Evolutionary conservation across 495 filamentous ascomycete species (phyloP).

Genomic region (Lophiotrema nucula): DNA sequence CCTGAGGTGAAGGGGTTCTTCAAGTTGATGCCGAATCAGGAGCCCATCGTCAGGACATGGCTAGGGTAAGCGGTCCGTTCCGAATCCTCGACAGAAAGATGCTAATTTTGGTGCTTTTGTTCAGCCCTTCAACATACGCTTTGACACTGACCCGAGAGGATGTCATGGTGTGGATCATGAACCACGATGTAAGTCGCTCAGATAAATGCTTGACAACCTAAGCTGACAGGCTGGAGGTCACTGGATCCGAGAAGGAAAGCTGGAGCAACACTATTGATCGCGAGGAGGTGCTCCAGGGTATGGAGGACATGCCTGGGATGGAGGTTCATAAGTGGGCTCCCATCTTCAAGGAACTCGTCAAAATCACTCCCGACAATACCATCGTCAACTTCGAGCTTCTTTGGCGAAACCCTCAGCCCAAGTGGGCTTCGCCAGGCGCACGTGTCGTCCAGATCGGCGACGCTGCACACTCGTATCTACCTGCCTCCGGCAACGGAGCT

Average conservation of each 20-base stretch:
- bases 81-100: too few relatives aligned
- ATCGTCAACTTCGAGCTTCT: constrained; percentile 42
- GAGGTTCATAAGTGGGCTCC: constrained; percentile 33
- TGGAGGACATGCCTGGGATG: constrained; percentile 48
- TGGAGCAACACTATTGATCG: constrained; percentile 55
- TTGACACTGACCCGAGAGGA: constrained; percentile 51
- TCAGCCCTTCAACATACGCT: constrained; percentile 51
- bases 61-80: constrained; percentile 31
- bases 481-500: constrained; percentile 40
- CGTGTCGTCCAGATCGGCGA: constrained; percentile 43
- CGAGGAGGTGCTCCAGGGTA: constrained; percentile 54
- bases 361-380: constrained; percentile 35
- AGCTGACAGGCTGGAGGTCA: too few relatives aligned
- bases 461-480: constrained; percentile 40
- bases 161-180: constrained; percentile 57
- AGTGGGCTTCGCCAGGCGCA: constrained; percentile 36
- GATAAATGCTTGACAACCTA: too few relatives aligned
- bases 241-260: constrained; percentile 49
- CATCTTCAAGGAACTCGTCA: constrained; percentile 37
- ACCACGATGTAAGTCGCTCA: constrained; percentile 53
- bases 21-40: constrained; percentile 43
- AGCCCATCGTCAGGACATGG: constrained; percentile 40
- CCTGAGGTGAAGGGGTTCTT: constrained; percentile 44
- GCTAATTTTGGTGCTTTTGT: background rate
- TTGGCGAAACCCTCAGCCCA: constrained; percentile 41